Evolutionary conservation across 306 rosid genomes (phyloP).

Genomic region (Castanospermum australe): DNA sequence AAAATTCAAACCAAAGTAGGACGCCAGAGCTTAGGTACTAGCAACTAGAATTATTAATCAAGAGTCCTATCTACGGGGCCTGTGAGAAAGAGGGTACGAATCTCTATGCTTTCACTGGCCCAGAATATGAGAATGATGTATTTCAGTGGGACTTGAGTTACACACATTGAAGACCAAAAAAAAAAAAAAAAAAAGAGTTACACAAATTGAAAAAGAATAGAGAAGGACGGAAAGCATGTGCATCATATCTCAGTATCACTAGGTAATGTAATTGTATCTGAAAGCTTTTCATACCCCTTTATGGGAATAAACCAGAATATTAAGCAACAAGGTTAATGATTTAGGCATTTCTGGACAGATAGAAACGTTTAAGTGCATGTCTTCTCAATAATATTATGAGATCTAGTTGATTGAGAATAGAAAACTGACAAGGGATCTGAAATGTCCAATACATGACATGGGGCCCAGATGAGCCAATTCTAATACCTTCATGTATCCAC

Average conservation of each 20-base stretch:
- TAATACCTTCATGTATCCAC: not conserved
- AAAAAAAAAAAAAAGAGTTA: no score
- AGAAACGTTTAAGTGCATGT: constrained; percentile 22
- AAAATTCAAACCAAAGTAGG: not conserved
- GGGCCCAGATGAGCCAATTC: constrained; percentile 4
- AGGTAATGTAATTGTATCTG: constrained; percentile 23
- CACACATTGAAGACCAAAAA: no score
- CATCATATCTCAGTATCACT: constrained; percentile 31
- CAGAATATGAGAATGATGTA: constrained; percentile 21
- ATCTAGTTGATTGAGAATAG: not conserved
- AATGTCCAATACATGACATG: constrained; percentile 13
- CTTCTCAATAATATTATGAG: constrained; percentile 30
- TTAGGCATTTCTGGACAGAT: not conserved
- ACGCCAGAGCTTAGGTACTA: not conserved
- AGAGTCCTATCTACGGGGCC: not conserved
- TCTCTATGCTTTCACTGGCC: constrained; percentile 10
- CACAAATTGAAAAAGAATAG: constrained; percentile 16
- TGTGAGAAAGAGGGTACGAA: constrained; percentile 15
- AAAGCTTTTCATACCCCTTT: constrained; percentile 21
- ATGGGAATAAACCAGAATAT: constrained; percentile 35
- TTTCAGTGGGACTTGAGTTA: not conserved
- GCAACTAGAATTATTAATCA: not conserved
- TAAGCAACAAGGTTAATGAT: constrained; percentile 10
- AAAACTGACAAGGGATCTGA: constrained; percentile 3
- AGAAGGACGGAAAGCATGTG: constrained; percentile 27